Evolutionary conservation across 1,284 basidiomycete species (phyloP), one percentile per base, ranked within the genome.

Genomic region (Golubevia sp.): DNA sequence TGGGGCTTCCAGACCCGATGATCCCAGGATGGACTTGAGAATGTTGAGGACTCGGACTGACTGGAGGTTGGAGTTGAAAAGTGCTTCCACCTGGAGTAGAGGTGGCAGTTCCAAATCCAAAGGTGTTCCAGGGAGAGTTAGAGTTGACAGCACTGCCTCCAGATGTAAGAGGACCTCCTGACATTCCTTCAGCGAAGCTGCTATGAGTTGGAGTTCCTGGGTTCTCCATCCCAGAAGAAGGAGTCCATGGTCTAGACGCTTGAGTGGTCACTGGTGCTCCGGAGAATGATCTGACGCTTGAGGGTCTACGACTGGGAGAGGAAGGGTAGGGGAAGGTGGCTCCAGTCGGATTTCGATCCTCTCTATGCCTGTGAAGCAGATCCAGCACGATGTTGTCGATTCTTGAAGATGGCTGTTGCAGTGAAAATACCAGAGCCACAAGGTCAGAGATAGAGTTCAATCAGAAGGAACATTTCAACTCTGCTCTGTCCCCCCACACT

Each of bases 311-410:
- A 2, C 64, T 54, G 5, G 75, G 75, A 18, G 75, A 75, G 1
- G 71, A 38, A 3, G 62, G 30, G 58, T 48, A 6, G 20, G 55
- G 20, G 60, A 76, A 76, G 11, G 66, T 48, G n/a, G 63, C 55
- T 50, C 76, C 76, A 5, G 65, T 70, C 2, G 76, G 76, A 11
- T 64, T 56, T 2, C 64, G 26, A 48, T 78, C 76, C 44, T 78
- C 76, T 18, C 72, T 65, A 64, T 76, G 74, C 26, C 76, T 64
- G 54, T 76, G 74, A 62, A 78, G 67, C 58, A 78, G 66, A 44
- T 76, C 68, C 38, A 78, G 69, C 7, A 78, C 74, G 11, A 78
- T 61, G 24, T 56, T 64, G 67, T 78, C 76, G 38, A 78, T 63
- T 11, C 75, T 71, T 3, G 67, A 66, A 0, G 74, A 62, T 13